Conservation (phyloP, 139 green algal genomes). For the Asterochloris erici region DNA sequence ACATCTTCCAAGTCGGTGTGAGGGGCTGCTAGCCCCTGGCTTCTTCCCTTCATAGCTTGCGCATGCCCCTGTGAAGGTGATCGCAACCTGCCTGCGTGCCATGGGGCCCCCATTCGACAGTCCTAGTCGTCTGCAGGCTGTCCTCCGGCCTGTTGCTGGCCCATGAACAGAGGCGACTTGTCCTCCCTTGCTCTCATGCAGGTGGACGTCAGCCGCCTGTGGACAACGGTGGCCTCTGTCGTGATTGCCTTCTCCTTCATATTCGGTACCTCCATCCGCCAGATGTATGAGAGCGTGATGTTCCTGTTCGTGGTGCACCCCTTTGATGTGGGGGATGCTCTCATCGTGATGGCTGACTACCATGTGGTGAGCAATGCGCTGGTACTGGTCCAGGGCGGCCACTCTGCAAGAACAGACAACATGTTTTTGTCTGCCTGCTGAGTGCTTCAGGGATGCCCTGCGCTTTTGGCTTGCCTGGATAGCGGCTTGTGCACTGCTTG, state of each 20-base stretch:
- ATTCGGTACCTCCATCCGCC: constrained; percentile 51
- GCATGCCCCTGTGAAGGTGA: not conserved
- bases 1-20: too few relatives aligned
- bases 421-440: not conserved
- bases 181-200: constrained; percentile 7
- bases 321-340: constrained; percentile 43
- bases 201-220: constrained; percentile 49
- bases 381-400: not conserved
- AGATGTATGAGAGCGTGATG: constrained; percentile 37
- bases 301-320: constrained; percentile 52
- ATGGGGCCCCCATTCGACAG: not conserved
- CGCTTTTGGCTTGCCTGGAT: not conserved
- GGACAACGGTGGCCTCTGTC: constrained; percentile 41
- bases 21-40: too few relatives aligned
- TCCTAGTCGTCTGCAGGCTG: not conserved
- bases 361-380: constrained; percentile 24
- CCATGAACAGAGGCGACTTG: not conserved
- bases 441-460: not conserved
- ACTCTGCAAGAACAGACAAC: not conserved
- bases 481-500: not conserved
- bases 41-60: not conserved
- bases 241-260: constrained; percentile 59
- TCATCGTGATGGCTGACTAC: constrained; percentile 29
- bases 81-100: not conserved
- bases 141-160: not conserved